A percentile compares a stretch with the other conserved stretches of the same genome.
Conservation (phyloP, 2,329 filamentous ascomycete species). For the Pseudocercospora cruenta region DNA sequence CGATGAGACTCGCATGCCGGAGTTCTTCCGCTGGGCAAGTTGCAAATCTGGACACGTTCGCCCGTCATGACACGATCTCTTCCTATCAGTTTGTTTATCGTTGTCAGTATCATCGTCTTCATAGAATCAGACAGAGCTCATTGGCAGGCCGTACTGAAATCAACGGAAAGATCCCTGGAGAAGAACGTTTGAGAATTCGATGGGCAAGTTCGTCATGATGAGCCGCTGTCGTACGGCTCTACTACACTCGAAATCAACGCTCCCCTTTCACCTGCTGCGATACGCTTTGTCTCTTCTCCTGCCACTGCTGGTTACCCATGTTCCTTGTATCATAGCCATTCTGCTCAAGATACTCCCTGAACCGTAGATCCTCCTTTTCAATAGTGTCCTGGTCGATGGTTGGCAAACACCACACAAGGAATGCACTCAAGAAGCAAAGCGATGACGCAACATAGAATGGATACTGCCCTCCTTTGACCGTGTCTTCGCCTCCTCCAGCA, state of each 20-base stretch:
- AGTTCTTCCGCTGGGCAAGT: background rate
- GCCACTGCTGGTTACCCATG: slow-evolving; percentile 32
- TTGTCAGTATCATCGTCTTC: background rate
- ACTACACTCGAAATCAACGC: background rate
- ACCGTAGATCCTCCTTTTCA: slow-evolving; percentile 72
- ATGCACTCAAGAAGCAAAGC: slow-evolving; percentile 75
- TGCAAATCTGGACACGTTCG: too few species aligned
- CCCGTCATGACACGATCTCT: background rate
- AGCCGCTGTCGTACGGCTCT: background rate
- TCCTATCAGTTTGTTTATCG: background rate
- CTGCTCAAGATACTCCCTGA: slow-evolving; percentile 71
- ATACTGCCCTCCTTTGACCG: slow-evolving; percentile 69
- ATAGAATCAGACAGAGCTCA: background rate
- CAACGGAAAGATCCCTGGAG: background rate
- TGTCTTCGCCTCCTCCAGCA: slow-evolving; percentile 56
- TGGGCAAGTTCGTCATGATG: background rate
- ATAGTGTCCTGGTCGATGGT: slow-evolving; percentile 84
- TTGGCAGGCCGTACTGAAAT: background rate
- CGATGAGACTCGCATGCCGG: background rate
- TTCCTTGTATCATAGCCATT: slow-evolving; percentile 72
- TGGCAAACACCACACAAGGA: slow-evolving; percentile 70
- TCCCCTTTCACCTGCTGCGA: slow-evolving; percentile 1
- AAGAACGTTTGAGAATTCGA: background rate
- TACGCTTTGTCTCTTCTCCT: slow-evolving; percentile 2
- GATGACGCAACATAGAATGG: slow-evolving; percentile 85